Percentiles rank a stretch among this genome's conserved stretches.
Evolutionary conservation across 768 basidiomycete species (phyloP).

Genomic region (Phylloporus rhodoxanthus): DNA sequence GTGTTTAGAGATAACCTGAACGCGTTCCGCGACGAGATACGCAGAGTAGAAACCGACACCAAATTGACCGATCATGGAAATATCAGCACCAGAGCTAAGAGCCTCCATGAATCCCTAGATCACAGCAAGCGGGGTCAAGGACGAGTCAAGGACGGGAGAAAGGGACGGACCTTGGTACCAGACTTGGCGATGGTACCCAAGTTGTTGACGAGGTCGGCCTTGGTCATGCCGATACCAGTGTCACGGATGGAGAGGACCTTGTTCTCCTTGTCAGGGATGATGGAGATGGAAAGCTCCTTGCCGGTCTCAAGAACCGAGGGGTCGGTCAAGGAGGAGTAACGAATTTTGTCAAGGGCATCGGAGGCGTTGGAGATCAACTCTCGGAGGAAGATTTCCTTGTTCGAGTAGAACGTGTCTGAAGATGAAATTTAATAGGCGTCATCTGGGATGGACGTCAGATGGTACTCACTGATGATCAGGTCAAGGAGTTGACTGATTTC

Average conservation of each 20-base stretch:
- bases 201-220: slow-evolving; percentile 99
- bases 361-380: slow-evolving; percentile 96
- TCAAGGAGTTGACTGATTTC: slow-evolving; percentile 99
- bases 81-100: slow-evolving; percentile 80
- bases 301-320: slow-evolving; percentile 81
- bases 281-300: slow-evolving; percentile 92
- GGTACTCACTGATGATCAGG: slow-evolving; percentile 88
- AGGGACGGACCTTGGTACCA: slow-evolving; percentile 68
- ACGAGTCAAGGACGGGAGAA: neutral
- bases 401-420: slow-evolving; percentile 97
- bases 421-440: slow-evolving; percentile 12
- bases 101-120: slow-evolving; percentile 98
- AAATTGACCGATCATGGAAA: slow-evolving; percentile 97
- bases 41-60: slow-evolving; percentile 99
- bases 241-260: slow-evolving; percentile 88
- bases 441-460: neutral
- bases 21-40: slow-evolving; percentile 97
- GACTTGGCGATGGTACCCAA: slow-evolving; percentile 94
- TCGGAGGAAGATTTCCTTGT: slow-evolving; percentile 99
- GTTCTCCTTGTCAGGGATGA: slow-evolving; percentile 93
- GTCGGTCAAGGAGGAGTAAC: slow-evolving; percentile 93
- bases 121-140: slow-evolving; percentile 9
- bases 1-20: slow-evolving; percentile 99
- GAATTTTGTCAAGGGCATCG: slow-evolving; percentile 99
- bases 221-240: slow-evolving; percentile 99